Evolutionary conservation across 495 filamentous ascomycete species (phyloP).

Genomic region (Aspergillus carlsbadensis): DNA sequence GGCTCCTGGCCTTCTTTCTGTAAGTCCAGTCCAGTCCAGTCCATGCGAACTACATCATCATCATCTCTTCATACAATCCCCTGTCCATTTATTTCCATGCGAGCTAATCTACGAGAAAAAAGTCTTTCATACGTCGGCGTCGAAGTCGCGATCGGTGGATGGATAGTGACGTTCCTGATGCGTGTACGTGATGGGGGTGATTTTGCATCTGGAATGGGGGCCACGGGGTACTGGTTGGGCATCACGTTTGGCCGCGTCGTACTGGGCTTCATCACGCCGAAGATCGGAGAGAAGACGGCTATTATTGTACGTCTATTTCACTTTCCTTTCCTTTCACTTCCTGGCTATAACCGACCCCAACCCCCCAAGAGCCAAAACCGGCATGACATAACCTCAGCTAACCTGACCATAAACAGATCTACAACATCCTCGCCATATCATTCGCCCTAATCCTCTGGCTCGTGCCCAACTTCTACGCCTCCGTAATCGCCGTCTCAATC

Average conservation of each 20-base stretch:
- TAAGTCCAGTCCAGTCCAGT: too few relatives aligned
- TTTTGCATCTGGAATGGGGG: conserved; percentile 61
- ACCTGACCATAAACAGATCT: conserved; percentile 12
- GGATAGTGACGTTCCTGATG: conserved; percentile 68
- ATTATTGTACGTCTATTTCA: conserved; percentile 42
- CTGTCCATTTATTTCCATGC: too few relatives aligned
- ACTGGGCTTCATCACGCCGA: conserved; percentile 62
- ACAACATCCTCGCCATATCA: conserved; percentile 24
- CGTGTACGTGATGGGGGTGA: conserved; percentile 51
- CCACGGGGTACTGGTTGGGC: conserved; percentile 67
- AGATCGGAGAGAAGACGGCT: conserved; percentile 59
- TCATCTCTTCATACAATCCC: too few relatives aligned
- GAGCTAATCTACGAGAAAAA: too few relatives aligned
- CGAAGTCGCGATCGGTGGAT: conserved; percentile 80
- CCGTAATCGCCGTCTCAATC: conserved; percentile 58
- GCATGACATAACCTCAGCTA: too few relatives aligned
- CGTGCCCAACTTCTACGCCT: conserved; percentile 63
- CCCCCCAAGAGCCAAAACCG: too few relatives aligned
- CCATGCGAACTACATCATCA: too few relatives aligned
- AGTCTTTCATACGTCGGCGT: conserved; percentile 79
- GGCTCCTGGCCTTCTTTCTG: conserved; percentile 74
- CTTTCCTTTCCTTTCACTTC: neutral
- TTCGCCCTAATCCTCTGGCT: conserved; percentile 57
- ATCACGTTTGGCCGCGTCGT: conserved; percentile 59
- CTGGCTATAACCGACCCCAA: too few relatives aligned